Evolutionary conservation across 2,329 filamentous ascomycete genomes (phyloP).

Genomic region (Shiraia bambusicola): DNA sequence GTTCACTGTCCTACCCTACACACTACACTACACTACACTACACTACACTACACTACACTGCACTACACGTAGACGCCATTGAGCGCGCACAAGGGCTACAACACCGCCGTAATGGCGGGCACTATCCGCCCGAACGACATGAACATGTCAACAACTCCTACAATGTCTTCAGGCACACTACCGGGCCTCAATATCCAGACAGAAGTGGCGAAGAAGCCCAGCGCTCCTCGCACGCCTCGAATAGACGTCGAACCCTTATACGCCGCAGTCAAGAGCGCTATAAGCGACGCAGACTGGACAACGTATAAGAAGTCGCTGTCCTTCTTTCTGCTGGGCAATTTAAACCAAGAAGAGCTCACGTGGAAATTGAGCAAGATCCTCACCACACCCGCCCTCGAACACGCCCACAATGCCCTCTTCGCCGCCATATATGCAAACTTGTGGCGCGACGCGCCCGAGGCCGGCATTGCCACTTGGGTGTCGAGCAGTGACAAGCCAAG

Average conservation of each 20-base stretch:
- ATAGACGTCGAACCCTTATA: conserved; percentile 66
- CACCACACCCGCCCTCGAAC: conserved; percentile 55
- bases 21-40: conserved; percentile 2
- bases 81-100: conserved; percentile 13
- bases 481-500: conserved; percentile 71
- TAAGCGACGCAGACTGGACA: conserved; percentile 59
- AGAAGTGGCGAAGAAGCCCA: conserved; percentile 48
- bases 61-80: conserved; percentile 9
- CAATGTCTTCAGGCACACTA: conserved; percentile 37
- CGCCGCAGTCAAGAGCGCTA: conserved; percentile 59
- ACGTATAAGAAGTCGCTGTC: conserved; percentile 61
- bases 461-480: conserved; percentile 65
- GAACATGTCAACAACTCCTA: conserved; percentile 38
- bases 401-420: conserved; percentile 64
- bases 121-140: conserved; percentile 43
- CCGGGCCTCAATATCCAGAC: conserved; percentile 44
- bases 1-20: background rate
- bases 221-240: conserved; percentile 56
- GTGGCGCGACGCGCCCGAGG: conserved; percentile 60
- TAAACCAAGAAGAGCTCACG: conserved; percentile 63
- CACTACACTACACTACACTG: conserved; percentile 11
- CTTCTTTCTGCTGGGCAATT: conserved; percentile 60
- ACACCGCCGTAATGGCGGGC: conserved; percentile 37
- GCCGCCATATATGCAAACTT: conserved; percentile 61
- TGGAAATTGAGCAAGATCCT: conserved; percentile 59